Evolutionary conservation across 2,329 filamentous ascomycete genomes (phyloP), one percentile per base, ranked within the genome.

Genomic region (Emmonsiellopsis sp.): DNA sequence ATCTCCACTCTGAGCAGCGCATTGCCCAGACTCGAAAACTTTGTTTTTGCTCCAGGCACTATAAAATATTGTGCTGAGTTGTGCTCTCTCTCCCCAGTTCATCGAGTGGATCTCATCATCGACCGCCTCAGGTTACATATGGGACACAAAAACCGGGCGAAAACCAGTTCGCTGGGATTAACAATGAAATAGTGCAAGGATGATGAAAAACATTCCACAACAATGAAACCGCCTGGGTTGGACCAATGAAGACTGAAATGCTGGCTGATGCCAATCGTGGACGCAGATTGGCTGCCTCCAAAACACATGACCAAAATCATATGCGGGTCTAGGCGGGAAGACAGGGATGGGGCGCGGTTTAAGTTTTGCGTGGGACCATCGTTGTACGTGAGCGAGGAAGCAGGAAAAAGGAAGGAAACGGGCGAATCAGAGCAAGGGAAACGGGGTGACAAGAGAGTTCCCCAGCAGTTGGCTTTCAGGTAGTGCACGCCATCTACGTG

Each of bases 271-370:
- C 14, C 47, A 27, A 31, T 42, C 10, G 27, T 5, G 48, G 7
- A 32, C 37, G 10, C n/a, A 42, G 21, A 57, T 55, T 57, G 55
- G 55, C 50, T 42, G 43, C 46, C 42, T 43, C n/a, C 46, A 50
- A 47, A 52, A 14, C 57, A 59, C 56, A 56, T 59, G 57, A 59
- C 56, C 56, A 42, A 37, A 49, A 33, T 52, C 52, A 46, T 57
- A 59, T 59, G 57, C 57, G 57, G 57, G 57, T 48, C 56, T 58
- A 59, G 56, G 34, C 53, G 53, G 55, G 57, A 56, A 54, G 53
- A 34, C 57, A 59, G 56, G 57, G 57, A 58, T 56, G 49, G 14
- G 36, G 55, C 46, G 34, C 31, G 46, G 11, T 48, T 48, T 48
- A 48, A 44, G 40, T 51, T 45, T 34, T 10, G n/a, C 2, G 40